A percentile compares a stretch with the other conserved stretches of the same genome.
These are phyloP conservation scores for Penicilliopsis zonata DNA, from an alignment of 495 filamentous ascomycete genomes.

Conservation along the genomic window DNA sequence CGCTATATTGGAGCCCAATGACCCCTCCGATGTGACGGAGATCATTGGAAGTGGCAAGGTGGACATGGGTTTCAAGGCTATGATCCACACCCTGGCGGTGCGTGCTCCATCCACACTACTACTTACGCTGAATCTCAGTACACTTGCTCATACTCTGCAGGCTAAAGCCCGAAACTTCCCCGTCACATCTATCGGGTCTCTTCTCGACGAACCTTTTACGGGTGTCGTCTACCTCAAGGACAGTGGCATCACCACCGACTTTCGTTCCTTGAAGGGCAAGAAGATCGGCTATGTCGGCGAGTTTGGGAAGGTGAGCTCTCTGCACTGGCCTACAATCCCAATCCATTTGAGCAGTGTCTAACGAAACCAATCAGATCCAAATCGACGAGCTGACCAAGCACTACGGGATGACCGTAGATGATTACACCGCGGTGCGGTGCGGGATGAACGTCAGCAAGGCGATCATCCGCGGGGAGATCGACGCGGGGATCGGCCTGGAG, in stretches of 20 bases:
- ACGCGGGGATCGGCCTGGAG: slow-evolving; percentile 60
- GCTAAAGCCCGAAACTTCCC: slow-evolving; percentile 61
- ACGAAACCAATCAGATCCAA: slow-evolving; percentile 37
- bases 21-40: slow-evolving; percentile 60
- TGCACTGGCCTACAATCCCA: not conserved
- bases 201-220: slow-evolving; percentile 62
- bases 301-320: slow-evolving; percentile 49
- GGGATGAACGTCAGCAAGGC: slow-evolving; percentile 53
- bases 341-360: not conserved
- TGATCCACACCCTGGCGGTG: slow-evolving; percentile 62
- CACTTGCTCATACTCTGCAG: slow-evolving; percentile 19
- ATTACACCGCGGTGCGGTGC: slow-evolving; percentile 59
- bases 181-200: slow-evolving; percentile 52
- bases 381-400: slow-evolving; percentile 63
- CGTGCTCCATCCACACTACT: slow-evolving; percentile 6
- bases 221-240: slow-evolving; percentile 59
- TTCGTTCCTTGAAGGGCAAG: slow-evolving; percentile 51
- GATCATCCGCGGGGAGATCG: slow-evolving; percentile 52
- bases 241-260: slow-evolving; percentile 54
- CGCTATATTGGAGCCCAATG: slow-evolving; percentile 58
- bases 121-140: too few species aligned
- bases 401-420: slow-evolving; percentile 55
- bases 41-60: slow-evolving; percentile 60
- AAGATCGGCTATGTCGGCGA: slow-evolving; percentile 62
- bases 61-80: slow-evolving; percentile 64